A percentile compares a stretch with the other conserved stretches of the same genome.
Conservation (phyloP, 106 monocot species). For the Posidonia australis region DNA sequence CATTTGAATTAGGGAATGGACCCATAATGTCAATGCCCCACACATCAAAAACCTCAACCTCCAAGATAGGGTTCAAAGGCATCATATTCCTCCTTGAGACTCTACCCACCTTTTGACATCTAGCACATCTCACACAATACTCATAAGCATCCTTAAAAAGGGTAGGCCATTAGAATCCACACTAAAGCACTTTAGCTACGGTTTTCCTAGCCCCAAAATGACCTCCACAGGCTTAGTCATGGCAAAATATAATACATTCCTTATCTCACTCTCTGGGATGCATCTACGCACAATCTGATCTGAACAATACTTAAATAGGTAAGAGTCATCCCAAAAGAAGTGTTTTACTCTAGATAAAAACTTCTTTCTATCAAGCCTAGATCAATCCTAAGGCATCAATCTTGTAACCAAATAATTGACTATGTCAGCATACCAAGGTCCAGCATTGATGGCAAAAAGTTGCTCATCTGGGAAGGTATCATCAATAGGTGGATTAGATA, state of each 20-base stretch:
- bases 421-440: neutral
- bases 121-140: neutral
- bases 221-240: neutral
- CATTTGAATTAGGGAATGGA: neutral
- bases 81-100: neutral
- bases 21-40: conserved; percentile 5
- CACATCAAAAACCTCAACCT: neutral
- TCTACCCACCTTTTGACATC: neutral
- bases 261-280: neutral
- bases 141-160: neutral
- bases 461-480: neutral
- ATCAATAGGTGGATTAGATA: neutral
- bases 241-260: neutral
- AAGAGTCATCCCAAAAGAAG: conserved; percentile 1
- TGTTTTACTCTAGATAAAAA: neutral
- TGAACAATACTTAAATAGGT: neutral
- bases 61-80: neutral
- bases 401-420: neutral
- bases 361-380: no score
- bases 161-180: neutral
- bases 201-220: conserved; percentile 1
- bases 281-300: neutral
- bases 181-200: neutral
- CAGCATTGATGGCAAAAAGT: neutral
- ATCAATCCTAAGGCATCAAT: neutral